Conservation (phyloP, 305 asterid species). For the Plantago lanceolata region DNA sequence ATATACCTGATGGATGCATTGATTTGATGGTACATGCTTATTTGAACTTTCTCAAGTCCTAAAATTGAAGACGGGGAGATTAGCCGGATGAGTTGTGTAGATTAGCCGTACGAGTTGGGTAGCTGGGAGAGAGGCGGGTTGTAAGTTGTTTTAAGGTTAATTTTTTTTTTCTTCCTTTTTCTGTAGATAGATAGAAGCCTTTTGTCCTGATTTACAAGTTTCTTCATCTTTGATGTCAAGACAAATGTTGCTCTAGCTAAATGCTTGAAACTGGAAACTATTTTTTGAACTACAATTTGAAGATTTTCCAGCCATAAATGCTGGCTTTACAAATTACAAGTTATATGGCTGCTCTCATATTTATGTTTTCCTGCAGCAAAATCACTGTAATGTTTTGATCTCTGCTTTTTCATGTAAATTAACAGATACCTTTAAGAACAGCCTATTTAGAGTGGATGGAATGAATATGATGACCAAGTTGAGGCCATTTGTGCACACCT, state of each 20-base stretch:
- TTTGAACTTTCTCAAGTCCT: too few relatives aligned
- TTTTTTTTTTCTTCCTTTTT: too few relatives aligned
- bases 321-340: background rate
- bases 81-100: too few relatives aligned
- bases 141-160: too few relatives aligned
- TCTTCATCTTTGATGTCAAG: background rate
- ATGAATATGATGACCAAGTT: constrained; percentile 93
- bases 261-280: background rate
- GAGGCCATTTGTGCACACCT: constrained; percentile 78
- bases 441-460: constrained; percentile 57
- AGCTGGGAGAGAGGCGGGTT: too few relatives aligned
- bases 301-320: background rate
- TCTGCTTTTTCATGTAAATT: constrained; percentile 21
- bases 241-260: background rate
- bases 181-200: background rate
- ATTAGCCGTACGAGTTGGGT: too few relatives aligned
- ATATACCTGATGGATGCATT: too few relatives aligned
- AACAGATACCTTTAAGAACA: constrained; percentile 60
- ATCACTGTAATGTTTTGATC: constrained; percentile 7
- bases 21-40: too few relatives aligned
- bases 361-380: background rate
- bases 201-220: background rate
- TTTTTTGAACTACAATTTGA: too few relatives aligned
- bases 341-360: background rate
- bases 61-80: too few relatives aligned